Evolutionary conservation across 495 filamentous ascomycete genomes (phyloP).

Genomic region (Thozetella sp.): DNA sequence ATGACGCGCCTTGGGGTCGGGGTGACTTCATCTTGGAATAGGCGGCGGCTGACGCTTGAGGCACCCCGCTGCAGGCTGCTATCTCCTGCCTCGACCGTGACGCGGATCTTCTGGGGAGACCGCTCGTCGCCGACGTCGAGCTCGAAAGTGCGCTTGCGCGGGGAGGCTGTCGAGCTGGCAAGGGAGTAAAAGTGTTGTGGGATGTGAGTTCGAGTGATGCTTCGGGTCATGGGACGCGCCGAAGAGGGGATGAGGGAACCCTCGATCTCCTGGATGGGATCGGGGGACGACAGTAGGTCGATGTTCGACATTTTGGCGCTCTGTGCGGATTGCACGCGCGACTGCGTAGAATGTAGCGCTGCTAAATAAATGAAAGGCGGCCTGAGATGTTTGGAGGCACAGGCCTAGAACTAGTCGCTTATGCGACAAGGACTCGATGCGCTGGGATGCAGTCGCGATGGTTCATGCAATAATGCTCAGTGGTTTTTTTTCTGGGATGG

Average conservation of each 20-base stretch:
- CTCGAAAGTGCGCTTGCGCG: slow-evolving; percentile 54
- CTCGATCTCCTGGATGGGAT: slow-evolving; percentile 41
- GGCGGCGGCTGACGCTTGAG: slow-evolving; percentile 29
- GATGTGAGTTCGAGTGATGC: slow-evolving; percentile 24
- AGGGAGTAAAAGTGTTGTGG: slow-evolving; percentile 23
- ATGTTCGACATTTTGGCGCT: slow-evolving; percentile 12
- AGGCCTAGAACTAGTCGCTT: background rate
- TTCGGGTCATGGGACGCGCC: slow-evolving; percentile 23
- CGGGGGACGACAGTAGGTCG: slow-evolving; percentile 46
- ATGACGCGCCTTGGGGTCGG: slow-evolving; percentile 22
- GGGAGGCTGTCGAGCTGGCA: slow-evolving; percentile 31
- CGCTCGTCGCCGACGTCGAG: slow-evolving; percentile 49
- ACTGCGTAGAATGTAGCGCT: slow-evolving; percentile 2
- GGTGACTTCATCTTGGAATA: slow-evolving; percentile 35
- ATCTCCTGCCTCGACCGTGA: slow-evolving; percentile 52
- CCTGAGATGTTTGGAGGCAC: background rate
- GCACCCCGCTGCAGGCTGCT: slow-evolving; percentile 10
- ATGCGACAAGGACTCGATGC: background rate
- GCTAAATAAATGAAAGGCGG: background rate
- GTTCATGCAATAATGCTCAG: background rate
- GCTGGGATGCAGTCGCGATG: background rate
- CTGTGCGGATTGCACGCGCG: slow-evolving; percentile 17
- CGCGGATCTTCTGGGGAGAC: slow-evolving; percentile 51
- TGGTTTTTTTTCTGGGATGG: background rate
- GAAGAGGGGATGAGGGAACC: slow-evolving; percentile 20